Conservation (phyloP, 352 stramenopile species). For the Saprolegnia diclina region DNA sequence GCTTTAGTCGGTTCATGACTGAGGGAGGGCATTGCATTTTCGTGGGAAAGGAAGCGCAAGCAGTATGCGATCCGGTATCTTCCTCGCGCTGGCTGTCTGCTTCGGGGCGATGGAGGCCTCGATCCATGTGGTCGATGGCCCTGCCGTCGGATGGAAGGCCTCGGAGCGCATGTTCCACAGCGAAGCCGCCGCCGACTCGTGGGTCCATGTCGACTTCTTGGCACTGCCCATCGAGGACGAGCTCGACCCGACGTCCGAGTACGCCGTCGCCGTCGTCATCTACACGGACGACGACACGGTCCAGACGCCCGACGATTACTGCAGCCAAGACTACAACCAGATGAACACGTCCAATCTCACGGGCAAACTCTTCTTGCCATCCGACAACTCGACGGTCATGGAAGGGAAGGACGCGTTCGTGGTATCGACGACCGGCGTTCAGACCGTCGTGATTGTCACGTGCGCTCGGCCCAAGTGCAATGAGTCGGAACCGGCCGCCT, state of each 20-base stretch:
- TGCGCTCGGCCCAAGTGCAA: conserved; percentile 83
- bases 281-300: conserved; percentile 47
- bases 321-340: conserved; percentile 56
- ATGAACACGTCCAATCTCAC: conserved; percentile 34
- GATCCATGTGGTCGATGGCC: conserved; percentile 20
- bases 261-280: conserved; percentile 54
- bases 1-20: background rate
- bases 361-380: conserved; percentile 48
- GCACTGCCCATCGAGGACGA: conserved; percentile 43
- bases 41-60: background rate
- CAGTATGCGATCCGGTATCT: background rate
- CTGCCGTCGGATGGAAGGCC: conserved; percentile 43
- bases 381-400: conserved; percentile 40
- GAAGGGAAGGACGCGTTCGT: conserved; percentile 47
- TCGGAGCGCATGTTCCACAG: conserved; percentile 80
- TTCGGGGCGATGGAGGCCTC: conserved; percentile 4
- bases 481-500: conserved; percentile 49
- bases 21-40: background rate
- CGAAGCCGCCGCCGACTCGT: conserved; percentile 46
- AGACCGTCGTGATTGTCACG: conserved; percentile 60
- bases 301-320: conserved; percentile 53
- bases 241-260: conserved; percentile 40
- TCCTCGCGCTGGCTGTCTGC: background rate
- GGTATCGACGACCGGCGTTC: conserved; percentile 43
- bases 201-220: conserved; percentile 42